Percentiles rank a stretch among this genome's conserved stretches.
These are phyloP conservation scores for Rosa chinensis DNA, from an alignment of 306 rosid genomes.

Conservation along the genomic window DNA sequence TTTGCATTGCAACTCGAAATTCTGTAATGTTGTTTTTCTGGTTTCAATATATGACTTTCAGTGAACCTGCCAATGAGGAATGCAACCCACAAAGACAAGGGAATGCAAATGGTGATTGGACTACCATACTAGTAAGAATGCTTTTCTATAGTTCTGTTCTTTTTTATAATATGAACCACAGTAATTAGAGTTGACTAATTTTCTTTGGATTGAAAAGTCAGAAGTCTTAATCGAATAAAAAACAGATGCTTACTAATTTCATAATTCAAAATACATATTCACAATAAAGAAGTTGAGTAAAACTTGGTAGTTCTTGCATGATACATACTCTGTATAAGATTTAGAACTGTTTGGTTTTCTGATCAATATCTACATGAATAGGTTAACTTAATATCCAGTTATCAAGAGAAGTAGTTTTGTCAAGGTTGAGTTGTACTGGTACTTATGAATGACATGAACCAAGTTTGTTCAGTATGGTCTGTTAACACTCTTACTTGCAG, in stretches of 20 bases:
- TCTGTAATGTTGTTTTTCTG: neutral
- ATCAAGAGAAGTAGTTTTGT: neutral
- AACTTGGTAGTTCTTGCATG: neutral
- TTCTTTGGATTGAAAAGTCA: too few relatives aligned
- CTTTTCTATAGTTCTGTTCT: neutral
- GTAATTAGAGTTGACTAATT: neutral
- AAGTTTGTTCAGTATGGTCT: neutral
- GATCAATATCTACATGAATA: neutral
- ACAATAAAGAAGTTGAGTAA: neutral
- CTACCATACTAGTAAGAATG: conserved; percentile 61
- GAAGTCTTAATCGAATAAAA: neutral
- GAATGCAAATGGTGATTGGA: conserved; percentile 52
- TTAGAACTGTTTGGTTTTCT: neutral
- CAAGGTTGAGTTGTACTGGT: neutral
- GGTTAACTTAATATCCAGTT: neutral
- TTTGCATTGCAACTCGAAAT: neutral
- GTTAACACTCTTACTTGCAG: conserved; percentile 36
- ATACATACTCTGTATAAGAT: neutral
- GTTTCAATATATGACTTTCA: conserved; percentile 37
- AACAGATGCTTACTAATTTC: neutral
- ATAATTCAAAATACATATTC: neutral
- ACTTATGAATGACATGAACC: neutral
- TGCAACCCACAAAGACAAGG: conserved; percentile 48
- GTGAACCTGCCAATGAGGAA: conserved; percentile 66
- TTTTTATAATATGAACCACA: neutral